Evolutionary conservation across 2,329 filamentous ascomycete genomes (phyloP).

Genomic region (Fonsecaea nubica): DNA sequence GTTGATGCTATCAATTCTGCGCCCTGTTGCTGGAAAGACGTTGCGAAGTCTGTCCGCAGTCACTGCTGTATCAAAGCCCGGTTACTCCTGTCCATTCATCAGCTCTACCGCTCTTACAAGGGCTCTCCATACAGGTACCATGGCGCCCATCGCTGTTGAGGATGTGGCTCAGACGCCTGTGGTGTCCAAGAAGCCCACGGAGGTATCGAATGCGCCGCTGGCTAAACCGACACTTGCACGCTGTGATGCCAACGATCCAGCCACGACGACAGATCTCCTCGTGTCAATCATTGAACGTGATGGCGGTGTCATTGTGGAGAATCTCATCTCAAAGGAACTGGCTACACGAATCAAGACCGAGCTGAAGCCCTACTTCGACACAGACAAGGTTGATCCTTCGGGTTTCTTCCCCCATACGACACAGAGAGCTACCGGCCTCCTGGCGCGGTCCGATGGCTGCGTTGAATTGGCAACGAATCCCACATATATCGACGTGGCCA

Average conservation of each 20-base stretch:
- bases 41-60: conserved; percentile 1
- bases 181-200: conserved; percentile 12
- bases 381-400: conserved; percentile 35
- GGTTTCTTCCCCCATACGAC: conserved; percentile 44
- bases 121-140: conserved; percentile 6
- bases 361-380: conserved; percentile 39
- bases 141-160: conserved; percentile 33
- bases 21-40: background rate
- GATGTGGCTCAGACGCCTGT: conserved; percentile 21
- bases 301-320: conserved; percentile 39
- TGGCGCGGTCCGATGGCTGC: conserved; percentile 49
- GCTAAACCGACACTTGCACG: conserved; percentile 22
- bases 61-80: background rate
- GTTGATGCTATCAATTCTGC: conserved; percentile 17
- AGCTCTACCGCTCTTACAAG: conserved; percentile 7
- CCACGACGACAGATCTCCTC: conserved; percentile 30
- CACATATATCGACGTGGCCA: conserved; percentile 47
- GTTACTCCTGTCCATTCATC: background rate
- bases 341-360: conserved; percentile 37
- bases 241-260: conserved; percentile 30
- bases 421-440: conserved; percentile 47
- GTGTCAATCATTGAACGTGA: conserved; percentile 32
- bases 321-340: conserved; percentile 33
- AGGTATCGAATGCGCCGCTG: background rate
- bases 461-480: conserved; percentile 49